phyloP scores from a whole-genome alignment of 345 rosid species.

The Citrus sinensis region DVS_A1.0 CM039163.1:5912001-5912500 shows the following conservation, averaged over 20 bases:
- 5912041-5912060: not conserved
- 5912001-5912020: not conserved
- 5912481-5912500: no score
- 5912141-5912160: slow-evolving; percentile 65
- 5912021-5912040: not conserved
- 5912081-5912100: slow-evolving; percentile 59
- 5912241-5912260: slow-evolving; percentile 42
- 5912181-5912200: slow-evolving; percentile 52
- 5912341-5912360: no score
- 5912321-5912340: no score
- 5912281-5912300: no score
- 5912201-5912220: slow-evolving; percentile 46
- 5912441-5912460: no score
- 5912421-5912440: no score
- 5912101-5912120: slow-evolving; percentile 69
- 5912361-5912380: no score
- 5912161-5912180: slow-evolving; percentile 65
- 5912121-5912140: slow-evolving; percentile 83
- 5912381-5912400: no score
- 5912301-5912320: no score
- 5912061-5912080: not conserved
- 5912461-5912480: no score
- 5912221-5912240: slow-evolving; percentile 58
- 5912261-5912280: slow-evolving; percentile 25
- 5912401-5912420: no score